Conservation (phyloP, 306 rosid species). For the Glycyrrhiza uralensis region DNA sequence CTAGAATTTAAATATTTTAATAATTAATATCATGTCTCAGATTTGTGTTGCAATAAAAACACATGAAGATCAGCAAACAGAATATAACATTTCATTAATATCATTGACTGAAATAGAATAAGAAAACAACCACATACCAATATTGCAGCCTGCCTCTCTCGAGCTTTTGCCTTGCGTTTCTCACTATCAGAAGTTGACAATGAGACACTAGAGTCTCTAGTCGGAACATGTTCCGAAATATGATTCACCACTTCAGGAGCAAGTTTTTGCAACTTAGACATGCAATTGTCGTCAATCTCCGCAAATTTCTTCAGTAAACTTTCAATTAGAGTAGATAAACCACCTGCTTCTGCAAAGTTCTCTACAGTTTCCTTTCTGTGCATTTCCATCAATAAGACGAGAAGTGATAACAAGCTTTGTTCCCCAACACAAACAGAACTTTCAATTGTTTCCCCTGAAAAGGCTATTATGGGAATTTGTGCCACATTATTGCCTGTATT, state of each 20-base stretch:
- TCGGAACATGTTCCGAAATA: slow-evolving; percentile 41
- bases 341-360: slow-evolving; percentile 56
- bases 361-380: slow-evolving; percentile 50
- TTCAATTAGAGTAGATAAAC: slow-evolving; percentile 65
- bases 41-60: slow-evolving; percentile 7
- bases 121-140: slow-evolving; percentile 45
- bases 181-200: slow-evolving; percentile 65
- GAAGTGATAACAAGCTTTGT: slow-evolving; percentile 87
- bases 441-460: slow-evolving; percentile 57
- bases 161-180: slow-evolving; percentile 91
- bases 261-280: slow-evolving; percentile 63
- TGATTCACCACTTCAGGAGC: slow-evolving; percentile 70
- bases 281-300: slow-evolving; percentile 67
- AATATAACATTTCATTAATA: neutral
- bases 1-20: neutral
- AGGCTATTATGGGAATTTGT: slow-evolving; percentile 63
- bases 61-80: neutral
- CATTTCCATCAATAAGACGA: slow-evolving; percentile 73
- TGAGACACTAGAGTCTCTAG: slow-evolving; percentile 38
- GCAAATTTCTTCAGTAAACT: slow-evolving; percentile 82
- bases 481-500: slow-evolving; percentile 34
- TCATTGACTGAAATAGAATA: neutral
- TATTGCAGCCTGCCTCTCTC: slow-evolving; percentile 95
- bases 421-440: slow-evolving; percentile 52
- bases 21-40: neutral